Percentiles rank a stretch among this genome's conserved stretches.
phyloP scores from a whole-genome alignment of 257 asterid genomes.

The Capsicum pubescens region DNA sequence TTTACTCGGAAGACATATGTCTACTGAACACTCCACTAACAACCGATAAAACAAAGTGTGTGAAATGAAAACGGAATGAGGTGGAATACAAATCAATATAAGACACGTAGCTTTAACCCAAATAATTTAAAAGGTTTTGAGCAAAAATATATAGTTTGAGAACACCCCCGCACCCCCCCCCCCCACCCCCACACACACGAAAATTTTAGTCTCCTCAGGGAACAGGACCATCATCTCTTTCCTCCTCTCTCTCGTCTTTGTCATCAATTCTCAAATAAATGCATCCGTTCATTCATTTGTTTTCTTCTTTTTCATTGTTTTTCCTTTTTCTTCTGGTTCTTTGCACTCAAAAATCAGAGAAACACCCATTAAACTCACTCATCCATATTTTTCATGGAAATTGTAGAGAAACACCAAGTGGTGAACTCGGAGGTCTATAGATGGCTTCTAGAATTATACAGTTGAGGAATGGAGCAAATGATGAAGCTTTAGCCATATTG shows the following conservation, averaged over 20 bases:
- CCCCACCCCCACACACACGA: too few relatives aligned
- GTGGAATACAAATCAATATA: background rate
- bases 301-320: background rate
- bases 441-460: background rate
- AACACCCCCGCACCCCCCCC: background rate
- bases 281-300: background rate
- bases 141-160: too few relatives aligned
- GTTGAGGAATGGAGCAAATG: background rate
- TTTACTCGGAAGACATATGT: background rate
- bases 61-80: background rate
- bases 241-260: background rate
- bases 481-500: background rate
- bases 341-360: background rate
- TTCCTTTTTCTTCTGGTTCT: background rate
- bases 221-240: background rate
- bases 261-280: background rate
- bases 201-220: background rate
- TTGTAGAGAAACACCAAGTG: background rate
- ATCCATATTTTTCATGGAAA: constrained; percentile 14
- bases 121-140: background rate
- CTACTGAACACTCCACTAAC: background rate
- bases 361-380: background rate
- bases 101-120: background rate
- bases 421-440: background rate
- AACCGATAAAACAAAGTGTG: background rate